These are phyloP conservation scores for Barnettozyma hawaiiensis DNA, from an alignment of 1,139 yeast species.

Conservation along the genomic window DNA sequence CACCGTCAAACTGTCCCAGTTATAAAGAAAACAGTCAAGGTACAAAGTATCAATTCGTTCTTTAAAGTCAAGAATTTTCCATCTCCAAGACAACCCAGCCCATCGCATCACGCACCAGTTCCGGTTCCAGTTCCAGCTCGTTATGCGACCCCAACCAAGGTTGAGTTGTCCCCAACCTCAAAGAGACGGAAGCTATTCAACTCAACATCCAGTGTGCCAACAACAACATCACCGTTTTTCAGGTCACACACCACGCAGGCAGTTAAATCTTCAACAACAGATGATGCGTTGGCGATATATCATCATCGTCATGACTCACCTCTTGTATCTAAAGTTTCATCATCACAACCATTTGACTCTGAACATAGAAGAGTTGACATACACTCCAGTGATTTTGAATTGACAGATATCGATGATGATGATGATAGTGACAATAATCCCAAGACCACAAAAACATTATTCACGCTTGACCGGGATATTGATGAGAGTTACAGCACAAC, in stretches of 20 bases:
- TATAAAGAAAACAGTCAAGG: constrained; percentile 1
- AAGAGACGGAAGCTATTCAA: constrained; percentile 19
- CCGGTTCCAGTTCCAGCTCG: no score
- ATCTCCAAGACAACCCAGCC: neutral
- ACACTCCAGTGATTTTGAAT: constrained; percentile 25
- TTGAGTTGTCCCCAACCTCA: constrained; percentile 21
- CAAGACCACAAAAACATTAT: constrained; percentile 1
- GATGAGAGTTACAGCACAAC: neutral
- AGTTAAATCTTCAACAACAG: neutral
- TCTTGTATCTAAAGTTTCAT: neutral
- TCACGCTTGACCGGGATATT: no score
- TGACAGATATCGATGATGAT: constrained; percentile 30
- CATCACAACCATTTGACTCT: neutral
- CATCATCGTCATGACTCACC: constrained; percentile 4
- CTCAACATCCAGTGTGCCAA: constrained; percentile 7
- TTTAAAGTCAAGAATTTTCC: constrained; percentile 7
- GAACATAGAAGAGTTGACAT: neutral
- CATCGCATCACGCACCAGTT: no score
- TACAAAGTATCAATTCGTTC: constrained; percentile 13
- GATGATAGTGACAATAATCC: constrained; percentile 13
- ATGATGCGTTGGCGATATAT: no score
- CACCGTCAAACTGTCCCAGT: constrained; percentile 2
- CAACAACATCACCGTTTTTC: constrained; percentile 16
- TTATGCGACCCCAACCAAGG: neutral
- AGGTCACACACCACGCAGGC: constrained; percentile 5